phyloP scores from a whole-genome alignment of 495 filamentous ascomycete species.

The Neurospora sp. region DNA sequence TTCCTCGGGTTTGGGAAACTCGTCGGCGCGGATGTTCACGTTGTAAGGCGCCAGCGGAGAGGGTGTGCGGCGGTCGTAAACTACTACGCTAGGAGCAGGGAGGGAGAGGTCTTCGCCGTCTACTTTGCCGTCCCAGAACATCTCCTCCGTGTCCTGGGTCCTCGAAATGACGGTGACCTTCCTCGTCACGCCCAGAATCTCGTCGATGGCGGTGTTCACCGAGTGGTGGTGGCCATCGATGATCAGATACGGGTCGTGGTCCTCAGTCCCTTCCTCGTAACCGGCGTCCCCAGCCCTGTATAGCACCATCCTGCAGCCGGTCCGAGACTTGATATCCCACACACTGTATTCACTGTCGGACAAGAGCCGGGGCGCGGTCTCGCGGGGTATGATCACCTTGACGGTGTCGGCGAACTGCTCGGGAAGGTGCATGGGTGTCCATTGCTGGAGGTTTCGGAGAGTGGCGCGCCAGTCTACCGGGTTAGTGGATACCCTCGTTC shows the following conservation, averaged over 20 bases:
- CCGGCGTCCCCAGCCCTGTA: not conserved
- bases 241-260: constrained; percentile 1
- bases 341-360: constrained; percentile 3
- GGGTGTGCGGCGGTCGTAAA: not conserved
- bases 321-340: constrained; percentile 12
- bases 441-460: constrained; percentile 10
- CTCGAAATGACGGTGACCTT: constrained; percentile 1
- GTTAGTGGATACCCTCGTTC: not conserved
- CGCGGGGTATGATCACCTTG: constrained; percentile 9
- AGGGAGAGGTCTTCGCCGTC: not conserved
- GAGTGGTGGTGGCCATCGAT: constrained; percentile 1
- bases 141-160: not conserved
- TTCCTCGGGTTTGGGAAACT: constrained; percentile 17
- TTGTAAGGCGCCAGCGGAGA: not conserved
- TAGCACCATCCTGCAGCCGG: constrained; percentile 6
- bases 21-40: constrained; percentile 15
- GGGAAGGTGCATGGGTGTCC: constrained; percentile 7
- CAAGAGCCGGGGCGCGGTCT: not conserved
- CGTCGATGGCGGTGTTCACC: constrained; percentile 8
- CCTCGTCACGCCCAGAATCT: constrained; percentile 7
- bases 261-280: not conserved
- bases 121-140: not conserved
- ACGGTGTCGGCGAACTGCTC: not conserved
- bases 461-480: constrained; percentile 18
- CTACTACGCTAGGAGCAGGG: not conserved